phyloP scores from a whole-genome alignment of 441 rosid genomes.

The Gossypium davidsonii region DNA sequence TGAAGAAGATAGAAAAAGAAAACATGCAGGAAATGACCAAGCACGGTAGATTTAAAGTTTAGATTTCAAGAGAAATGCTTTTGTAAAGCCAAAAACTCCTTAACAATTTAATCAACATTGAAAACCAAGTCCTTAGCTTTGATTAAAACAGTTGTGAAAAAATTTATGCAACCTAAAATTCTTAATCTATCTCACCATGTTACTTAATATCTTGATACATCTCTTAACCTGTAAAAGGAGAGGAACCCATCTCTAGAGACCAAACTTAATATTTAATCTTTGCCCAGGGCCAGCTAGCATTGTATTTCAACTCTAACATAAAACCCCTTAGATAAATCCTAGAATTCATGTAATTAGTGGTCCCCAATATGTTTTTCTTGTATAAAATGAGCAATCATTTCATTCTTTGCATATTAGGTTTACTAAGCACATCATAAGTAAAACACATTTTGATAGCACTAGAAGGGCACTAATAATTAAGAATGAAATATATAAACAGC shows the following conservation, averaged over 20 bases:
- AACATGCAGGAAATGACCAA: constrained; percentile 2
- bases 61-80: not conserved
- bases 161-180: not conserved
- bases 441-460: not conserved
- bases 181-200: not conserved
- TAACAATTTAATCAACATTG: not conserved
- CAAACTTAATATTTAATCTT: not conserved
- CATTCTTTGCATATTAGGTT: not conserved
- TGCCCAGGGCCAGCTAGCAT: not conserved
- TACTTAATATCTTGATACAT: not conserved
- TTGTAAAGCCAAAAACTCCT: not conserved
- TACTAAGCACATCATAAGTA: not conserved
- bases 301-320: not conserved
- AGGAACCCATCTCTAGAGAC: not conserved
- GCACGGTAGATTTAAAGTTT: not conserved
- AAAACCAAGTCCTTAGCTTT: not conserved
- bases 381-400: not conserved
- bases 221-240: not conserved
- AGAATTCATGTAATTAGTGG: not conserved
- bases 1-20: not conserved
- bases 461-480: not conserved
- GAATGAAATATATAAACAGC: not conserved
- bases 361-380: not conserved
- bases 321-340: not conserved
- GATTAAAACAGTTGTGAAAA: not conserved